Base-by-base conservation (phyloP, 1,284 basidiomycete species). In the Cutaneotrichosporon mucoides region DNA sequence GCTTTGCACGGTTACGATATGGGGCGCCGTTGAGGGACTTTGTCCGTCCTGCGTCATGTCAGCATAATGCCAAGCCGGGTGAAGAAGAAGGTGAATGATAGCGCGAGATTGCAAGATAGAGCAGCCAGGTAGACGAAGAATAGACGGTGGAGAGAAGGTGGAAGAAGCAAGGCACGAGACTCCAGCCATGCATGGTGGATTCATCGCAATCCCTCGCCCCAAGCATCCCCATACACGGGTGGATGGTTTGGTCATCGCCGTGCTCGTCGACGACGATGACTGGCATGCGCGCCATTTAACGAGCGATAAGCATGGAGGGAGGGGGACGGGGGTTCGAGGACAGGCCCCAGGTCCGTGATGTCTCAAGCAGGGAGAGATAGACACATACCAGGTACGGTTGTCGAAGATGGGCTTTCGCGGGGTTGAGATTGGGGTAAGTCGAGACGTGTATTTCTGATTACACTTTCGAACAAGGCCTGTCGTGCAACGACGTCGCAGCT, bases 331-430 rank as follows among this genome's bases (percentile, higher is more conserved):
- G 43, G 37, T 10, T 10, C 15, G 16, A 47, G 43, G 54, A 59
- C 58, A 60, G 58, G 58, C 49, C 58, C 58, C 58, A 60, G 58
- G 55, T 40, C 55, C 53, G 38, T 15, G 15, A 11, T 44, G 34
- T 11, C 12, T 9, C 34, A 11, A 15, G 13, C 8, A 41, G 40
- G 50, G 53, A 41, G 36, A 55, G 54, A 60, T 60, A 56, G 54
- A 54, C 36, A 60, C 58, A 48, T 35, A 60, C 58, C 47, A 59
- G 58, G 58, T 55, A 60, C 58, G 44, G 46, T 34, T n/a, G 35
- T 38, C 11, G 37, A 38, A 38, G 16, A 42, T 13, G n/a, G n/a
- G 40, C 16, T 47, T 47, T 34, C 46, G 33, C 47, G 47, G 34
- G 34, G 47, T 49, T 47, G 46, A 16, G 34, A 49, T 37, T 49